These are phyloP conservation scores for Paracamarosporium sp. DNA, from an alignment of 2,329 filamentous ascomycete species.

Conservation along the genomic window DNA sequence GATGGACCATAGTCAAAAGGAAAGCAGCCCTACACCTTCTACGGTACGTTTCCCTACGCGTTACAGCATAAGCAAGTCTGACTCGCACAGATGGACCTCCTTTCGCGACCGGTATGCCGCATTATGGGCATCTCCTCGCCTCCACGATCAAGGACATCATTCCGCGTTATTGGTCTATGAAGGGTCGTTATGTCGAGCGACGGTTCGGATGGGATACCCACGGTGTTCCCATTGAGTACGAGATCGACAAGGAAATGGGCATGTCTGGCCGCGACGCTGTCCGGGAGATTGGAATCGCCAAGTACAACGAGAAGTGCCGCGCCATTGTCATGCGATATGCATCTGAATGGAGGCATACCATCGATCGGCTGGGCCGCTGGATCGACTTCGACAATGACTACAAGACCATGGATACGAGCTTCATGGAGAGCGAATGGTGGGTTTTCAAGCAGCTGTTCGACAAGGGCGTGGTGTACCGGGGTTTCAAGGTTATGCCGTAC, in stretches of 20 bases:
- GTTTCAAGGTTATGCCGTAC: constrained; percentile 93
- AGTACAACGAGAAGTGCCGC: constrained; percentile 90
- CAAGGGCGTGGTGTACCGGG: constrained; percentile 87
- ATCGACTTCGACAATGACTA: constrained; percentile 98
- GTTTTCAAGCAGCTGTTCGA: constrained; percentile 93
- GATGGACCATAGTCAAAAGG: constrained; percentile 65
- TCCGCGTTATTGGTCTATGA: constrained; percentile 96
- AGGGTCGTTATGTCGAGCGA: constrained; percentile 88
- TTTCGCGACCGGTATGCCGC: constrained; percentile 64
- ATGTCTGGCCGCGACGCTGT: constrained; percentile 90
- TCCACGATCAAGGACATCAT: constrained; percentile 98
- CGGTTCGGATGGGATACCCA: constrained; percentile 97
- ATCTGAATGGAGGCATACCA: constrained; percentile 83
- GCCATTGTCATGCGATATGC: constrained; percentile 94
- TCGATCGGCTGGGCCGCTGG: constrained; percentile 90
- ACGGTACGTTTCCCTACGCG: constrained; percentile 68
- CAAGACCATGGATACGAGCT: constrained; percentile 94
- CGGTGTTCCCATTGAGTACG: constrained; percentile 92
- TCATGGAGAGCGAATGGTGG: constrained; percentile 98
- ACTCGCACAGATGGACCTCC: constrained; percentile 61
- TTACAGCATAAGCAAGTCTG: not conserved
- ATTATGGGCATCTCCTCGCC: constrained; percentile 80
- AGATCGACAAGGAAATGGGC: constrained; percentile 95
- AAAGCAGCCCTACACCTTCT: constrained; percentile 89
- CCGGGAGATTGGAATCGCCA: constrained; percentile 80